phyloP scores from a whole-genome alignment of 805 yeast species.

The Candida ascalaphidarum region DNA sequence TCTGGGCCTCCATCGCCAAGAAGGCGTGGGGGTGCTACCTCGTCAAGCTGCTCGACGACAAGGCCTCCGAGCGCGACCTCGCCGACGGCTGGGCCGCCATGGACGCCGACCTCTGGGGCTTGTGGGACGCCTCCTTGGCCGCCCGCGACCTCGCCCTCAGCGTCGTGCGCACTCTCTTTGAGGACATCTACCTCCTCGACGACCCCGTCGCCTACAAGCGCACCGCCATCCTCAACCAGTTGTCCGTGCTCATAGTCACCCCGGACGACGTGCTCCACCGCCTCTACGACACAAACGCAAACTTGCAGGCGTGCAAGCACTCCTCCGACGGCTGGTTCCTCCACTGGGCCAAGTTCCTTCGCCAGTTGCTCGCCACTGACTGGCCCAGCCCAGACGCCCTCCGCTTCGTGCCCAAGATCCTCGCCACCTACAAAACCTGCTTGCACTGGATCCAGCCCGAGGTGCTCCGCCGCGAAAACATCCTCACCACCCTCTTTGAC shows the following conservation, averaged over 20 bases:
- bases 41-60: conserved; percentile 20
- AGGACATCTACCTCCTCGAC: conserved; percentile 85
- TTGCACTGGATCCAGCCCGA: conserved; percentile 85
- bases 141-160: conserved; percentile 72
- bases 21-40: conserved; percentile 80
- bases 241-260: conserved; percentile 77
- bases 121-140: conserved; percentile 62
- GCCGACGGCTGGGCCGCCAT: conserved; percentile 75
- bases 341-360: conserved; percentile 47
- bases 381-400: conserved; percentile 18
- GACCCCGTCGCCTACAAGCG: conserved; percentile 85
- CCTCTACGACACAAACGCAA: conserved; percentile 59
- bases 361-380: conserved; percentile 25
- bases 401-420: conserved; percentile 52
- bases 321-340: conserved; percentile 80
- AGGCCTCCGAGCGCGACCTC: conserved; percentile 38
- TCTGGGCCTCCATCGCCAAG: conserved; percentile 91
- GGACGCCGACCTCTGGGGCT: conserved; percentile 66
- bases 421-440: conserved; percentile 82
- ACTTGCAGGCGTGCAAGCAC: conserved; percentile 55
- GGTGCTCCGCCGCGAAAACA: conserved; percentile 57
- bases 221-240: conserved; percentile 65
- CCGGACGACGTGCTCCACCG: conserved; percentile 55
- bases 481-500: conserved; percentile 53
- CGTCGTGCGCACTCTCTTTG: conserved; percentile 80